These are phyloP conservation scores for Chloris gayana DNA, from an alignment of 176 grass and related monocot species.

Conservation along the genomic window DNA sequence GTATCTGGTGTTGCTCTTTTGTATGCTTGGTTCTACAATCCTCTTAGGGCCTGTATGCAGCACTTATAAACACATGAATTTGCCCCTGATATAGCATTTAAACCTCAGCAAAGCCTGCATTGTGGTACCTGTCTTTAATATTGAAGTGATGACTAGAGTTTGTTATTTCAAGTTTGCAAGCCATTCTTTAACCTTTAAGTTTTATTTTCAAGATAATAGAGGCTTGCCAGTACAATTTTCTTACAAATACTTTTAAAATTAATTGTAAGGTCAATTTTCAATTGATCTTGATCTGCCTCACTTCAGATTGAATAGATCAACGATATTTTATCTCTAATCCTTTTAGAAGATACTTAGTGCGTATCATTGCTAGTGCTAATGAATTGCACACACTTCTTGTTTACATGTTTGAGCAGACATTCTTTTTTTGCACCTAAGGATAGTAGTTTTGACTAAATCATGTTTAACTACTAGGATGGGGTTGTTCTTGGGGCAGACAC, in stretches of 20 bases:
- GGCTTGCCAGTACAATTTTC: background rate
- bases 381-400: background rate
- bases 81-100: background rate
- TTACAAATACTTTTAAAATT: background rate
- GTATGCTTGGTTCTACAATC: background rate
- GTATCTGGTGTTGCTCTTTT: background rate
- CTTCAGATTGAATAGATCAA: background rate
- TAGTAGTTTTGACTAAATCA: constrained; percentile 14
- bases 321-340: background rate
- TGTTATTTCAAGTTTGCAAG: constrained; percentile 9
- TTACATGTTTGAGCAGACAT: background rate
- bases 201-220: background rate
- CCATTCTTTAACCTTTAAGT: background rate
- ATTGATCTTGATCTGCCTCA: constrained; percentile 12
- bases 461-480: constrained; percentile 72
- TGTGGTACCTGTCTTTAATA: background rate
- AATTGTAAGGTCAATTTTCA: background rate
- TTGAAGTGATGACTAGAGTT: background rate
- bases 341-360: background rate
- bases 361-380: background rate
- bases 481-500: constrained; percentile 94
- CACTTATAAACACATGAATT: background rate
- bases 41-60: background rate
- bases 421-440: constrained; percentile 24
- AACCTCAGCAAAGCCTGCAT: background rate